Evolutionary conservation across 2,329 filamentous ascomycete genomes (phyloP).

Genomic region (Furcasterigmium furcatum): DNA sequence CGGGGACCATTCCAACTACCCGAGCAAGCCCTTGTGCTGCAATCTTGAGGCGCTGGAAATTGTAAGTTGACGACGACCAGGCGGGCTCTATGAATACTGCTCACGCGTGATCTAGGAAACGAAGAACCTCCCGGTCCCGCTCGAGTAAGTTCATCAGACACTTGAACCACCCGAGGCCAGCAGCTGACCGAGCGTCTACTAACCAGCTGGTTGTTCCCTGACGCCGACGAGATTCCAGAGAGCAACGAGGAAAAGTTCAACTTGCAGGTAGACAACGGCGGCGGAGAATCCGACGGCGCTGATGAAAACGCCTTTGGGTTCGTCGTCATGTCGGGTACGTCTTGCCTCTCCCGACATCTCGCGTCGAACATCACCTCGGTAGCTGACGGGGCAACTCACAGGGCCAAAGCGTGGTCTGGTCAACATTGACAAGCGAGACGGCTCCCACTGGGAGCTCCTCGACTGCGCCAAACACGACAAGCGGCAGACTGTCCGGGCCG

Average conservation of each 20-base stretch:
- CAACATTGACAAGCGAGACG: conserved; percentile 35
- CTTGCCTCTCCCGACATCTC: no score
- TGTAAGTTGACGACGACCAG: no score
- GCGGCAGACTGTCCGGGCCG: conserved; percentile 3
- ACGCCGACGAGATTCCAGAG: neutral
- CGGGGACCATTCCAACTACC: neutral
- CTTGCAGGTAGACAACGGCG: conserved; percentile 22
- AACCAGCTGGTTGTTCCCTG: neutral
- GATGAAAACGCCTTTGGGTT: conserved; percentile 28
- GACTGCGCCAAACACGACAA: conserved; percentile 23
- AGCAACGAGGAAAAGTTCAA: conserved; percentile 14
- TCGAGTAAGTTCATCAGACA: neutral
- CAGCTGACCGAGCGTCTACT: no score
- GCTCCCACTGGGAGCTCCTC: conserved; percentile 40
- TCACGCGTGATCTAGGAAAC: neutral
- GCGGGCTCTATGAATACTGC: no score
- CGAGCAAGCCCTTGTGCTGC: neutral
- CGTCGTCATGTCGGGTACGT: conserved; percentile 23
- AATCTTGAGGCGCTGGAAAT: neutral
- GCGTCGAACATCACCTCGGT: no score
- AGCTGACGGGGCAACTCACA: no score
- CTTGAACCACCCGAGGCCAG: neutral
- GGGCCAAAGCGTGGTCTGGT: conserved; percentile 20
- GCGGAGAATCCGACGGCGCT: conserved; percentile 15
- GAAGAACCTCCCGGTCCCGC: neutral